Percentiles rank a stretch among this genome's conserved stretches.
Evolutionary conservation across 2,329 filamentous ascomycete species (phyloP).

Genomic region (Penicillium sp.): DNA sequence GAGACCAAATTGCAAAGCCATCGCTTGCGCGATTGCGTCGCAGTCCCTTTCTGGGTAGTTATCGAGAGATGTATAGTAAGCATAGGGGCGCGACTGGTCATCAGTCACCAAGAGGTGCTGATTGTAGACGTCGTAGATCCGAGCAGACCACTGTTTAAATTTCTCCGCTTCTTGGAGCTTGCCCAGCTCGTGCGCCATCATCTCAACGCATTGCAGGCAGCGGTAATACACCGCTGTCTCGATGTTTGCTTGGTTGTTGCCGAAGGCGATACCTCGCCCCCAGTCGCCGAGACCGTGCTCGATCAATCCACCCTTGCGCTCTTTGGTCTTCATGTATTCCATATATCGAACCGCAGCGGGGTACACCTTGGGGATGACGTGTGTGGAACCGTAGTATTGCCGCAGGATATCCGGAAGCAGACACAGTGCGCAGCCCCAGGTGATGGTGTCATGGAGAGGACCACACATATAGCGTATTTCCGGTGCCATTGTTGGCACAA

Average conservation of each 20-base stretch:
- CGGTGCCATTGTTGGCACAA: conserved; percentile 43
- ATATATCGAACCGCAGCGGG: conserved; percentile 19
- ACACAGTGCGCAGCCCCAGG: conserved; percentile 21
- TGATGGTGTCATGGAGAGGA: conserved; percentile 39
- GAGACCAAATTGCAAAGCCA: conserved; percentile 19
- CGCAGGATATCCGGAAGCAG: conserved; percentile 18
- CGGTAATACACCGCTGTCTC: conserved; percentile 22
- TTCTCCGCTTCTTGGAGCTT: conserved; percentile 9
- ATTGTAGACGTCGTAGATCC: conserved; percentile 18
- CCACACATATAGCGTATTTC: conserved; percentile 45
- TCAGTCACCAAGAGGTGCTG: conserved; percentile 17
- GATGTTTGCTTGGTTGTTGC: conserved; percentile 23
- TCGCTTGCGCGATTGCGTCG: conserved; percentile 17
- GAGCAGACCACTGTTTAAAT: conserved; percentile 15
- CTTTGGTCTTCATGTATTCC: conserved; percentile 21
- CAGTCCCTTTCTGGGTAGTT: conserved; percentile 14
- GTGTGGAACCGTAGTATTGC: conserved; percentile 18
- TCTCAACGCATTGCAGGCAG: conserved; percentile 19
- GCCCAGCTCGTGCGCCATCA: conserved; percentile 19
- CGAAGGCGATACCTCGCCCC: conserved; percentile 21
- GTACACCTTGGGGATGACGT: conserved; percentile 16
- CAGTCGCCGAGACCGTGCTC: conserved; percentile 22
- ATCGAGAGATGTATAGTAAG: conserved; percentile 20
- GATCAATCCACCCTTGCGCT: conserved; percentile 18
- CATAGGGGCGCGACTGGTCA: conserved; percentile 10